Percentiles rank a stretch among this genome's conserved stretches.
Evolutionary conservation across 1,139 yeast species (phyloP).

Genomic region (Pneumocystis wakefieldiae): DNA sequence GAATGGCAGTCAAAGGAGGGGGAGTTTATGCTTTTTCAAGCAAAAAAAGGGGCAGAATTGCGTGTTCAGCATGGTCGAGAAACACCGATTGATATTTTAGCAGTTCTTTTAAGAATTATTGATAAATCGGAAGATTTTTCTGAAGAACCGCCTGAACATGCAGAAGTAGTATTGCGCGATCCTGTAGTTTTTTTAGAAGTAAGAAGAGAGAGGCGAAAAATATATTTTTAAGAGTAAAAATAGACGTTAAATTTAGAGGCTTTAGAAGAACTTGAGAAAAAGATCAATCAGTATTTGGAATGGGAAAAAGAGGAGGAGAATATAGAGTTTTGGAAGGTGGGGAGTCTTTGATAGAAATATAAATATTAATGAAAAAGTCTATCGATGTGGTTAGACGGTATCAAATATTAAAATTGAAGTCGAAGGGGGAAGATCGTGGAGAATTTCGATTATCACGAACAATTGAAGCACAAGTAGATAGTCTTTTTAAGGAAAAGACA

Average conservation of each 20-base stretch:
- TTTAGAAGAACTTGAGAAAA: conserved; percentile 14
- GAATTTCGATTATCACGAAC: neutral
- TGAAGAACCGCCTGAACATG: conserved; percentile 13
- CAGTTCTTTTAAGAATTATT: conserved; percentile 17
- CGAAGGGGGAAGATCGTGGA: conserved; percentile 20
- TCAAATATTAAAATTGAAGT: conserved; percentile 14
- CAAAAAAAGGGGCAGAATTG: conserved; percentile 22
- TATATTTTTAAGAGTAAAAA: neutral
- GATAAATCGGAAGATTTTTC: conserved; percentile 17
- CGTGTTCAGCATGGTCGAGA: conserved; percentile 22
- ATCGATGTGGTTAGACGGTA: conserved; percentile 3
- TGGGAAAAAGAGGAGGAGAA: conserved; percentile 15
- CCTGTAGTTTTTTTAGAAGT: conserved; percentile 17
- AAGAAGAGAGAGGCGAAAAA: conserved; percentile 5
- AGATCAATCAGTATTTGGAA: conserved; percentile 15
- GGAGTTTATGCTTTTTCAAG: conserved; percentile 23
- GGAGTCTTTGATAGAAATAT: neutral
- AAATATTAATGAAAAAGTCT: conserved; percentile 8
- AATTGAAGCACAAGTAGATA: conserved; percentile 15
- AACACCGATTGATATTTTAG: conserved; percentile 20
- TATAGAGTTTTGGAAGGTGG: conserved; percentile 19
- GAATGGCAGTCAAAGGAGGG: conserved; percentile 25
- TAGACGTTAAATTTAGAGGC: conserved; percentile 6
- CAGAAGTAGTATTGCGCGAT: conserved; percentile 16
- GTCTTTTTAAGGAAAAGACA: conserved; percentile 19